Evolutionary conservation across 164 flowering plant species (phyloP).

Genomic region (Vitis rupestris): DNA sequence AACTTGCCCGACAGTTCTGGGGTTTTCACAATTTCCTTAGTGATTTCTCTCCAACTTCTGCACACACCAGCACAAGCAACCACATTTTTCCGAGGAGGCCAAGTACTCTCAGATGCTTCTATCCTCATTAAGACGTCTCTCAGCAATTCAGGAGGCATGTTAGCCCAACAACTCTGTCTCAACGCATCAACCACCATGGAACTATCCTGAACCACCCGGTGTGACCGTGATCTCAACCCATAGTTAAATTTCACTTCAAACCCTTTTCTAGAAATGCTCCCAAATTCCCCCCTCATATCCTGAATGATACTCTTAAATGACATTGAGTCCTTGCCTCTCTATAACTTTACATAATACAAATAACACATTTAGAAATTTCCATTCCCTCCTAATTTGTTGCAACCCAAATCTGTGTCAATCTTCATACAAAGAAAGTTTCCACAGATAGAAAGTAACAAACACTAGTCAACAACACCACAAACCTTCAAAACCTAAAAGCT

Average conservation of each 20-base stretch:
- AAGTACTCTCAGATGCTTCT: slow-evolving; percentile 51
- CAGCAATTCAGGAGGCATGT: slow-evolving; percentile 68
- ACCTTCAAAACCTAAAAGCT: no score
- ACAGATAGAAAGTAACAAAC: no score
- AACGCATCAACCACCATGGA: slow-evolving; percentile 42
- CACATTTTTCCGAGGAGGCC: slow-evolving; percentile 63
- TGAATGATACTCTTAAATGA: slow-evolving; percentile 60
- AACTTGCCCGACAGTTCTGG: slow-evolving; percentile 51
- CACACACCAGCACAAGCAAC: slow-evolving; percentile 81
- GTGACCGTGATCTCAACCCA: slow-evolving; percentile 71
- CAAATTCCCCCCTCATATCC: slow-evolving; percentile 73
- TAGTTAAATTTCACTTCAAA: slow-evolving; percentile 61
- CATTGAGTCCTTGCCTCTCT: slow-evolving; percentile 22
- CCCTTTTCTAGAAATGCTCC: slow-evolving; percentile 70
- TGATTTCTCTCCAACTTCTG: slow-evolving; percentile 68
- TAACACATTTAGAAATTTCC: not conserved
- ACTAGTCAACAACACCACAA: no score
- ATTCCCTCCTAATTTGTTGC: not conserved
- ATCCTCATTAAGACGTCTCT: slow-evolving; percentile 63
- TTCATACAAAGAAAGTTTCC: no score
- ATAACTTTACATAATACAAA: not conserved
- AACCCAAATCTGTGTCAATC: slow-evolving; percentile 1
- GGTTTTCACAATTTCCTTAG: slow-evolving; percentile 54
- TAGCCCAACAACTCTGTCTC: slow-evolving; percentile 73
- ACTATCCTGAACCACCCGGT: slow-evolving; percentile 60